Percentiles rank a stretch among this genome's conserved stretches.
Conservation (phyloP, 2,329 filamentous ascomycete species). For the Akanthomyces lecanii region DNA sequence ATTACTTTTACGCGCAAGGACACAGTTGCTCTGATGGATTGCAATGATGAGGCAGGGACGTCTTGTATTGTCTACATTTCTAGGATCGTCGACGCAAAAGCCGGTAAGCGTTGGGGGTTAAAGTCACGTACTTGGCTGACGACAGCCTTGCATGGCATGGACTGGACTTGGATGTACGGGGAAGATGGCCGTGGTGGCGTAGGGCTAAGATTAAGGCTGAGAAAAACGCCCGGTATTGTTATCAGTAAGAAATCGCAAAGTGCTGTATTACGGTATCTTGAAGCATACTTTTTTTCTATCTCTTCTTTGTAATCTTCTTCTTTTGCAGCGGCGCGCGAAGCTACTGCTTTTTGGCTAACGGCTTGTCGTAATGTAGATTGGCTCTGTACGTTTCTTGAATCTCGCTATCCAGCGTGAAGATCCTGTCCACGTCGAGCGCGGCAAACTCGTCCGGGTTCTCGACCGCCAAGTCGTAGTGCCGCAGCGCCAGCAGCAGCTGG, state of each 20-base stretch:
- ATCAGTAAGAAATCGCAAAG: too few species aligned
- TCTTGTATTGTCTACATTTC: too few species aligned
- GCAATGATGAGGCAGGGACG: too few species aligned
- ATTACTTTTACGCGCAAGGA: too few species aligned
- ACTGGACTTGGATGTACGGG: neutral
- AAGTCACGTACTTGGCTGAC: neutral
- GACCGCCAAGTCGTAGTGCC: constrained; percentile 46
- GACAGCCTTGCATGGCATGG: neutral
- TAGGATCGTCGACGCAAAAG: too few species aligned
- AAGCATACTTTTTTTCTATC: too few species aligned
- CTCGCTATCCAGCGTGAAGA: constrained; percentile 8
- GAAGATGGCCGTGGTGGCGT: neutral
- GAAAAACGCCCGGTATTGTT: neutral
- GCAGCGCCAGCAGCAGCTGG: constrained; percentile 47
- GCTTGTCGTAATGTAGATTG: neutral
- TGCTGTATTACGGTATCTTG: too few species aligned
- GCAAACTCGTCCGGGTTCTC: constrained; percentile 41
- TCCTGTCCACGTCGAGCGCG: constrained; percentile 23
- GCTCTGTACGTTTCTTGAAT: constrained; percentile 4
- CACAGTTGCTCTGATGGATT: too few species aligned
- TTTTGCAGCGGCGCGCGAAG: neutral
- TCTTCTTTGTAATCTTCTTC: neutral
- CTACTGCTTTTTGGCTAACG: neutral
- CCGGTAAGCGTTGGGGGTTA: too few species aligned
- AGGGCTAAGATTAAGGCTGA: neutral